These are phyloP conservation scores for Tylopilus sp. DNA, from an alignment of 1,284 basidiomycete genomes.

Conservation along the genomic window DNA sequence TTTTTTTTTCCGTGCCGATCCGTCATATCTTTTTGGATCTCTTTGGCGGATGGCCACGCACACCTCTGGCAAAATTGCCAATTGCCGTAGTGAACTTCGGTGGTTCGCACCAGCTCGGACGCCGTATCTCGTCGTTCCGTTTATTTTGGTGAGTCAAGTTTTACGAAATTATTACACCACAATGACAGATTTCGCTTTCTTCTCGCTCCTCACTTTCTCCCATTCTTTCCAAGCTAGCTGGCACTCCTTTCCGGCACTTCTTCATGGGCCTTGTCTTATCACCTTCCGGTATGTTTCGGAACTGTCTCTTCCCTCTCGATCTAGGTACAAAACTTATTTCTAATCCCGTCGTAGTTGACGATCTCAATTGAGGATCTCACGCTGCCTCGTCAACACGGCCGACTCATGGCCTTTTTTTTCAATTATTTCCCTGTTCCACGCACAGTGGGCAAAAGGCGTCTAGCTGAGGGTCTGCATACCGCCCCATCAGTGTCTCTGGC, in stretches of 20 bases:
- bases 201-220: slow-evolving; percentile 6
- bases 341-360: slow-evolving; percentile 18
- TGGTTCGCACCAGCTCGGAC: slow-evolving; percentile 5
- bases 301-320: not conserved
- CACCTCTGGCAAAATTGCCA: slow-evolving; percentile 17
- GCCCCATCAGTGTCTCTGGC: slow-evolving; percentile 14
- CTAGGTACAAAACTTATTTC: slow-evolving; percentile 9
- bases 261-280: not conserved
- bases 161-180: slow-evolving; percentile 35
- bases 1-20: slow-evolving; percentile 2
- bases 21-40: no score
- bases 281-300: not conserved
- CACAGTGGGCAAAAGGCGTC: slow-evolving; percentile 44
- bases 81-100: slow-evolving; percentile 16
- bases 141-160: slow-evolving; percentile 22
- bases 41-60: slow-evolving; percentile 6
- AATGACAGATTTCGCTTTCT: slow-evolving; percentile 18
- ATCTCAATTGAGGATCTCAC: slow-evolving; percentile 21
- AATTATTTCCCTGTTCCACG: slow-evolving; percentile 13
- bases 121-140: slow-evolving; percentile 20
- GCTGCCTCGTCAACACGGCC: slow-evolving; percentile 5
- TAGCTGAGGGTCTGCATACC: slow-evolving; percentile 41
- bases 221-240: slow-evolving; percentile 2
- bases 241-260: slow-evolving; percentile 1
- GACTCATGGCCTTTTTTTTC: slow-evolving; percentile 2